Evolutionary conservation across 176 grass and related monocot genomes (phyloP).

Genomic region (Hsuehochloa calcarea): DNA sequence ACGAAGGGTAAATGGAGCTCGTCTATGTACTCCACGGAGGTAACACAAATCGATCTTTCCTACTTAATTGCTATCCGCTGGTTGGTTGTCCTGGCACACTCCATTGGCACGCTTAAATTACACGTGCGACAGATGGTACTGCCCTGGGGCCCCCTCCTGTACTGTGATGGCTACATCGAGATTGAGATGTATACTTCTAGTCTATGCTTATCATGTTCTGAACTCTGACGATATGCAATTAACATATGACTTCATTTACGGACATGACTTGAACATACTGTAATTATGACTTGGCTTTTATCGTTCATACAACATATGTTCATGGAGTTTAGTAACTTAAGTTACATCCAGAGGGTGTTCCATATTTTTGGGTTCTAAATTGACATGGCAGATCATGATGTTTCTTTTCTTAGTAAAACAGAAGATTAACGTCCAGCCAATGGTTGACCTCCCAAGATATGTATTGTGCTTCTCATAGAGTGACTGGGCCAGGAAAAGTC

Average conservation of each 20-base stretch:
- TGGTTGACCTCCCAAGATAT: conserved; percentile 11
- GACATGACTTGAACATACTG: not conserved
- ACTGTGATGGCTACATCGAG: not conserved
- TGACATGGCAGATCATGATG: not conserved
- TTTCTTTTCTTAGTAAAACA: not conserved
- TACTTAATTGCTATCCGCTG: conserved; percentile 21
- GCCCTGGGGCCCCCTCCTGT: not conserved
- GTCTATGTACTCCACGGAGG: not conserved
- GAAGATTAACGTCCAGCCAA: not conserved
- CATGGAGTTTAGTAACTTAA: not conserved
- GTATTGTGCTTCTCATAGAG: not conserved
- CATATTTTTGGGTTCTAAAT: not conserved
- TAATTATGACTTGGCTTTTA: not conserved
- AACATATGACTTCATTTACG: not conserved
- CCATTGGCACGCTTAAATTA: conserved; percentile 3
- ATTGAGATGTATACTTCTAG: not conserved
- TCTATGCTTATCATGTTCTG: conserved; percentile 12
- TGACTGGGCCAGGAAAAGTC: conserved; percentile 11
- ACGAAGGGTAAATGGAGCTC: conserved; percentile 22
- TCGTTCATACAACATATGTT: not conserved
- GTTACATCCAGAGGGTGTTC: not conserved
- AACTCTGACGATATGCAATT: not conserved
- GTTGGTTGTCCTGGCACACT: conserved; percentile 31
- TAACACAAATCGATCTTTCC: conserved; percentile 22
- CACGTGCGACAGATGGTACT: not conserved